phyloP scores from a whole-genome alignment of 1,139 yeast species.

The Nakaseomyces uthaithaninus region DNA sequence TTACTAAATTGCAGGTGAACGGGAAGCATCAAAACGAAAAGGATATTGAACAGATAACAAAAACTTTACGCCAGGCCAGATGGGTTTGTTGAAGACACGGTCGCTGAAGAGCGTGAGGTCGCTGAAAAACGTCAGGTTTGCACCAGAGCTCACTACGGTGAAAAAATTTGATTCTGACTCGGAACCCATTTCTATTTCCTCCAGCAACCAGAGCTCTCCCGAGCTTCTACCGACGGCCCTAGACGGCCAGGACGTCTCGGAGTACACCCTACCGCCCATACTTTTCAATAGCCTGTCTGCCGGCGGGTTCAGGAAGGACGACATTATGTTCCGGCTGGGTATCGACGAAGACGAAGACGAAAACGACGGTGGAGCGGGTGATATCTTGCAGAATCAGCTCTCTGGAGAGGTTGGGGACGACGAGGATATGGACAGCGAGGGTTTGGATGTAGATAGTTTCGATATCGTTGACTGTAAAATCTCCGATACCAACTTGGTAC shows the following conservation, averaged over 20 bases:
- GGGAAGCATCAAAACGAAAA: no score
- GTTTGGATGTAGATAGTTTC: conserved; percentile 7
- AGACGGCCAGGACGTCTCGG: conserved; percentile 8
- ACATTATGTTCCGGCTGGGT: no score
- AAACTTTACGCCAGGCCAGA: no score
- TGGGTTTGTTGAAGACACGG: conserved; percentile 1
- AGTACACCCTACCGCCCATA: conserved; percentile 2
- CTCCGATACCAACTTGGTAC: conserved; percentile 10
- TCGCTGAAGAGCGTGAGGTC: conserved; percentile 5
- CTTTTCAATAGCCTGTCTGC: background rate
- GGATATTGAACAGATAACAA: no score
- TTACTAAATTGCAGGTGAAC: no score
- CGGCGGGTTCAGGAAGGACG: background rate
- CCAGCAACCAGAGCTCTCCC: conserved; percentile 12
- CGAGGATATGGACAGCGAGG: background rate
- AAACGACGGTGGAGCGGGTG: conserved; percentile 10
- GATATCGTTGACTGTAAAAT: conserved; percentile 14
- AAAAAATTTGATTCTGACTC: conserved; percentile 26
- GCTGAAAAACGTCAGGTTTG: conserved; percentile 23
- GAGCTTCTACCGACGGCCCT: conserved; percentile 7
- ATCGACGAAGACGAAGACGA: conserved; percentile 7
- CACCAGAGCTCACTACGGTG: conserved; percentile 30
- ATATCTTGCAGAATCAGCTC: background rate
- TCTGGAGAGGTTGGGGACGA: background rate
- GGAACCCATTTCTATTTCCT: conserved; percentile 28